A percentile compares a stretch with the other conserved stretches of the same genome.
These are phyloP conservation scores for Fusarium sulawesiense DNA, from an alignment of 2,329 filamentous ascomycete species.

Conservation along the genomic window DNA sequence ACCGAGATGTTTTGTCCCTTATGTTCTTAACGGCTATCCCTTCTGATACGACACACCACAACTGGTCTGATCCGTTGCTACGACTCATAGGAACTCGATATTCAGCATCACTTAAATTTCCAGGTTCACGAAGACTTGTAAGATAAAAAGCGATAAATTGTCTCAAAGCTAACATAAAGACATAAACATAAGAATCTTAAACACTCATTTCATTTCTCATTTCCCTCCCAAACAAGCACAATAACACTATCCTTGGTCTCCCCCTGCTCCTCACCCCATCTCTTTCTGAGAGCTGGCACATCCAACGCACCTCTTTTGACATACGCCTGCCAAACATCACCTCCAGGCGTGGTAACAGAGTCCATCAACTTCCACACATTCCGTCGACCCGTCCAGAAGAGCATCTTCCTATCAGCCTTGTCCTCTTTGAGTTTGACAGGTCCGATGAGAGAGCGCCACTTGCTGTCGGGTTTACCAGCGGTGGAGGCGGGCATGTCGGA, in stretches of 20 bases:
- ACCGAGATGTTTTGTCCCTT: not conserved
- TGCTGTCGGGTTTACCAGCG: not conserved
- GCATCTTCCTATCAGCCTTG: slow-evolving; percentile 45
- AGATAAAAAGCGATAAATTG: not conserved
- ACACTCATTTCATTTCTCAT: slow-evolving; percentile 22
- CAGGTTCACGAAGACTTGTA: not conserved
- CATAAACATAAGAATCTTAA: slow-evolving; percentile 33
- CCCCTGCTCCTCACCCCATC: slow-evolving; percentile 16
- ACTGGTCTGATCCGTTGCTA: too few species aligned
- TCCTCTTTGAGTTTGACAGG: slow-evolving; percentile 50
- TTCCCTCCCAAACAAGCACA: slow-evolving; percentile 45
- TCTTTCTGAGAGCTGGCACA: slow-evolving; percentile 30
- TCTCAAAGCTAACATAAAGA: not conserved
- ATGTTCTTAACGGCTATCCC: not conserved
- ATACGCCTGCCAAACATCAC: slow-evolving; percentile 61
- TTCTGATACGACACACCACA: too few species aligned
- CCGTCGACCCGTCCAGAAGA: slow-evolving; percentile 52
- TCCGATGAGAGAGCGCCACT: slow-evolving; percentile 39
- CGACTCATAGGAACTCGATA: too few species aligned
- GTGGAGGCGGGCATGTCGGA: slow-evolving; percentile 35
- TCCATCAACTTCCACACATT: slow-evolving; percentile 58
- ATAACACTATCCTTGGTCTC: slow-evolving; percentile 41
- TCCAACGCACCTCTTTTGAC: slow-evolving; percentile 48
- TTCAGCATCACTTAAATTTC: too few species aligned
- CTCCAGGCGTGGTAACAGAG: slow-evolving; percentile 49